Conservation (phyloP, 2,329 filamentous ascomycete genomes). For the Tolypocladium ovalisporum region DNA sequence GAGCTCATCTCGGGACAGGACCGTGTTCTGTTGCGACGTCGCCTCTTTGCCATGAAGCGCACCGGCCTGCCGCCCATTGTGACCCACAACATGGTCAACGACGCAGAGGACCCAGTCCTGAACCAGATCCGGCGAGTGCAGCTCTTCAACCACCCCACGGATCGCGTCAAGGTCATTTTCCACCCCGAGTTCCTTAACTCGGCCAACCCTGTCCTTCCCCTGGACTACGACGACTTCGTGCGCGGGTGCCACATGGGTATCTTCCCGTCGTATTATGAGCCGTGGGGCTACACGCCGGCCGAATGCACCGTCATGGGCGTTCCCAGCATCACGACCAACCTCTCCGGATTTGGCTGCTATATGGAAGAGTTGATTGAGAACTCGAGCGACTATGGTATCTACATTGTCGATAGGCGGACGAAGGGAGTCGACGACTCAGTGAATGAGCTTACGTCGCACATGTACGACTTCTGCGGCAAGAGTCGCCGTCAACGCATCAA, state of each 20-base stretch:
- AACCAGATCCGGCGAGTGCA: slow-evolving; percentile 94
- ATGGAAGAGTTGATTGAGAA: slow-evolving; percentile 99
- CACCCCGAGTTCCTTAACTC: slow-evolving; percentile 97
- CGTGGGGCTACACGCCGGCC: slow-evolving; percentile 96
- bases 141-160: slow-evolving; percentile 89
- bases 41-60: slow-evolving; percentile 95
- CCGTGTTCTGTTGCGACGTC: slow-evolving; percentile 79
- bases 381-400: slow-evolving; percentile 95
- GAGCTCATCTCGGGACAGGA: slow-evolving; percentile 88
- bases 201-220: slow-evolving; percentile 82
- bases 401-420: slow-evolving; percentile 90
- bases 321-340: slow-evolving; percentile 93
- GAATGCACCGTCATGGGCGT: slow-evolving; percentile 99
- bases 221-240: slow-evolving; percentile 98
- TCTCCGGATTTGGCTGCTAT: slow-evolving; percentile 96
- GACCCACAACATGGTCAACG: slow-evolving; percentile 97
- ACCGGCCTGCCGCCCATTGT: slow-evolving; percentile 85
- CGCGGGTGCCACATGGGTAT: slow-evolving; percentile 92
- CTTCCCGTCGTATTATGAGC: slow-evolving; percentile 97
- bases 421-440: slow-evolving; percentile 97
- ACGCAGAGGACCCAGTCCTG: slow-evolving; percentile 82
- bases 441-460: slow-evolving; percentile 76
- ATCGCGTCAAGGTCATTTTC: slow-evolving; percentile 96
- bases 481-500: slow-evolving; percentile 95
- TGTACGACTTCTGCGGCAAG: slow-evolving; percentile 92